Percentiles rank a stretch among this genome's conserved stretches.
Evolutionary conservation across 2,329 filamentous ascomycete genomes (phyloP).

Genomic region (Raffaelea ambrosiae): DNA sequence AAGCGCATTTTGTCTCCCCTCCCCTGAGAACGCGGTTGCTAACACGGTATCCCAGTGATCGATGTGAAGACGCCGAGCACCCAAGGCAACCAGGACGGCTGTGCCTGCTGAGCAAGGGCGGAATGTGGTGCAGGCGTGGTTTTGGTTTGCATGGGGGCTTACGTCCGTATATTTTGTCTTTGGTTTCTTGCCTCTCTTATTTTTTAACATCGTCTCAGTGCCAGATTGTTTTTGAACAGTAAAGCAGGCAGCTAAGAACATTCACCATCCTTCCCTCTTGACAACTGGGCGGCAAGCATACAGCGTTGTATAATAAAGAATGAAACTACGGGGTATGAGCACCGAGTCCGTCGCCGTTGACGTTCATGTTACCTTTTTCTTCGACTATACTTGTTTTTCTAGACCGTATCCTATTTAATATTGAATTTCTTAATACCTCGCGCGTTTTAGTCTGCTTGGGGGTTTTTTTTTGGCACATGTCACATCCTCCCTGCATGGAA

Average conservation of each 20-base stretch:
- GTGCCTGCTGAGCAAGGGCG: conserved; percentile 47
- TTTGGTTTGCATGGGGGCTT: too few relatives aligned
- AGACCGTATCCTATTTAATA: not conserved
- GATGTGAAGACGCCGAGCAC: conserved; percentile 79
- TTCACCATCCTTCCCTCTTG: not conserved
- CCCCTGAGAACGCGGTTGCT: not conserved
- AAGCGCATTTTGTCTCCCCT: too few relatives aligned
- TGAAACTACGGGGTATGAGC: conserved; percentile 4
- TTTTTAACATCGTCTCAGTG: not conserved
- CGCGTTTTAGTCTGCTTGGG: not conserved
- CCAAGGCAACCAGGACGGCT: conserved; percentile 63
- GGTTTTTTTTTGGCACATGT: not conserved
- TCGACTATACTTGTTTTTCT: not conserved
- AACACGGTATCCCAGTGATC: conserved; percentile 56
- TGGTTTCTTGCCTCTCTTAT: not conserved
- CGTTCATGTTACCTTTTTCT: too few relatives aligned
- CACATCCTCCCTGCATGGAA: too few relatives aligned
- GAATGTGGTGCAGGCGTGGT: not conserved
- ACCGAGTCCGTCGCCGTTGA: not conserved
- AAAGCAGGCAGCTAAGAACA: not conserved
- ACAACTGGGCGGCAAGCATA: conserved; percentile 6
- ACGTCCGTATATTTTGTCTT: not conserved
- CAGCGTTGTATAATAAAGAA: conserved; percentile 10
- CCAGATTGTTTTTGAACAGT: not conserved
- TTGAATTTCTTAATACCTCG: not conserved